phyloP scores from a whole-genome alignment of 2,329 filamentous ascomycete genomes.

The Nigrospora osmanthi region DNA sequence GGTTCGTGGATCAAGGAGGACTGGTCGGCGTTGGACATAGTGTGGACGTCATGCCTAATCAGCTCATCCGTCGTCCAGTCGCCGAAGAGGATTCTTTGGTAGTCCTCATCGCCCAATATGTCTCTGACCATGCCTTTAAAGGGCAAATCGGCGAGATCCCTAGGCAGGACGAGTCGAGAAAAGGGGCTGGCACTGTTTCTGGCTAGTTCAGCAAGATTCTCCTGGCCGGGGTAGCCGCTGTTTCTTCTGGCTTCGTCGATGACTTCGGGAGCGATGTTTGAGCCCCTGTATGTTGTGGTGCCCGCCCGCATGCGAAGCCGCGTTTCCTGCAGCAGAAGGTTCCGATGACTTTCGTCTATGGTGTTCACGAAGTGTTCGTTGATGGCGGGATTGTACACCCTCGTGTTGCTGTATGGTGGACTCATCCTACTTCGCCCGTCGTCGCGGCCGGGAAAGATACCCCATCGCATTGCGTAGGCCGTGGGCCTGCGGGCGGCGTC shows the following conservation, averaged over 20 bases:
- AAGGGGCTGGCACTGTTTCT: no score
- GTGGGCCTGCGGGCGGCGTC: conserved; percentile 14
- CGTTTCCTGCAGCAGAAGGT: background rate
- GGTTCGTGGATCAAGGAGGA: conserved; percentile 6
- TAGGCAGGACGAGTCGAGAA: no score
- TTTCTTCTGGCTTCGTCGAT: conserved; percentile 7
- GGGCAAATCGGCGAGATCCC: no score
- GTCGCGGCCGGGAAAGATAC: conserved; percentile 13
- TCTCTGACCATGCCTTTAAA: conserved; percentile 7
- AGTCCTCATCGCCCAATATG: conserved; percentile 15
- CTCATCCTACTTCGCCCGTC: conserved; percentile 19
- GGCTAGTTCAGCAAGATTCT: conserved; percentile 2
- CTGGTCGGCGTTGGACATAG: conserved; percentile 8
- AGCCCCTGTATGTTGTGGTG: background rate
- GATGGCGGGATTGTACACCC: conserved; percentile 9
- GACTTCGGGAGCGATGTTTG: conserved; percentile 9
- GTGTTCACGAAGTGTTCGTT: conserved; percentile 10
- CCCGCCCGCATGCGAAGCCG: background rate
- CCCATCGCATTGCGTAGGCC: conserved; percentile 15
- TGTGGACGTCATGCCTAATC: conserved; percentile 8
- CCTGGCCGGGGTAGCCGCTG: conserved; percentile 1
- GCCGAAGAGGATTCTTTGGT: conserved; percentile 13
- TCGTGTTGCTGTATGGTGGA: conserved; percentile 12
- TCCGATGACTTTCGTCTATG: conserved; percentile 1
- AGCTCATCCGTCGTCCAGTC: conserved; percentile 20